Conservation (phyloP, 305 asterid species). For the Solanum chacoense region DNA sequence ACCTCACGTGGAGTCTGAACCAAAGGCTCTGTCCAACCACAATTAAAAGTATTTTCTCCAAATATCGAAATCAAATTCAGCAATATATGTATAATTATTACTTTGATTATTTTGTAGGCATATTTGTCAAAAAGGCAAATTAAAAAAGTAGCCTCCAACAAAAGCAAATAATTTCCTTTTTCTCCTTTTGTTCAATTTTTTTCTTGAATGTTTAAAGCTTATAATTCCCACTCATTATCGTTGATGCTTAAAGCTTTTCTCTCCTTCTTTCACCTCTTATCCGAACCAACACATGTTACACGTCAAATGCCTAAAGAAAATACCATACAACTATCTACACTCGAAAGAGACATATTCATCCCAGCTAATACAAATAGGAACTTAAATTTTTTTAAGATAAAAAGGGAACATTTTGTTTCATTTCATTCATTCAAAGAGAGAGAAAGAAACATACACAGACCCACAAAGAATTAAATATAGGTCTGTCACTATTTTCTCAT, state of each 20-base stretch:
- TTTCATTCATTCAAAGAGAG: conserved; percentile 14
- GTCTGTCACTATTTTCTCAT: not conserved
- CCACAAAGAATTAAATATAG: conserved; percentile 12
- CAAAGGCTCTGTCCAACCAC: conserved; percentile 73
- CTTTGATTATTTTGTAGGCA: not conserved
- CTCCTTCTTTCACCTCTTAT: conserved; percentile 27
- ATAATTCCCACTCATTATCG: conserved; percentile 94
- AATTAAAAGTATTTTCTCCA: conserved; percentile 22
- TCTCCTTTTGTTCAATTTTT: conserved; percentile 13
- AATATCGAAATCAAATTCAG: conserved; percentile 12
- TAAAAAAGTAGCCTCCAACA: conserved; percentile 25
- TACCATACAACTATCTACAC: conserved; percentile 16
- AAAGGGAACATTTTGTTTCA: conserved; percentile 1
- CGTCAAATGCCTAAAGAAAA: conserved; percentile 30
- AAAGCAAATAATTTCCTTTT: conserved; percentile 42
- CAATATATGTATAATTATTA: not conserved
- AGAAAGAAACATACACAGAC: not conserved
- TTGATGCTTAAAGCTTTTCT: conserved; percentile 82
- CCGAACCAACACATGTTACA: conserved; percentile 32
- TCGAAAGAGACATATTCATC: conserved; percentile 3
- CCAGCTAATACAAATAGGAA: not conserved
- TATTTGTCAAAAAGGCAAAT: conserved; percentile 38
- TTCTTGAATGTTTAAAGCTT: conserved; percentile 50
- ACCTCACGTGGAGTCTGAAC: conserved; percentile 98
- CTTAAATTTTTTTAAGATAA: no score